phyloP scores from a whole-genome alignment of 441 rosid species.

The Mallotus repandus region DNA sequence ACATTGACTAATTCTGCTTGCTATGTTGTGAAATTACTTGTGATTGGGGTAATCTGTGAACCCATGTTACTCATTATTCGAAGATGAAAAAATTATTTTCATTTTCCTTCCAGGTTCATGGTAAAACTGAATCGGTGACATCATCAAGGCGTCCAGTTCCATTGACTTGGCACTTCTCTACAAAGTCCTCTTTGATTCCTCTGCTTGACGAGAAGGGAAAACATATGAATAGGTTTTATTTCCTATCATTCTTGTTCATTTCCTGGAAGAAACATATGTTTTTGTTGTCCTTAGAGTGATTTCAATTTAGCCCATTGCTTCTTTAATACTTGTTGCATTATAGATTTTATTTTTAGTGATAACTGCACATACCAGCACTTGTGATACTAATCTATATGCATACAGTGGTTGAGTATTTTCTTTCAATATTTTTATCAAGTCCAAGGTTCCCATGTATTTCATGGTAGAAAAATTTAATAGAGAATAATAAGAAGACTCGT shows the following conservation, averaged over 20 bases:
- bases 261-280: neutral
- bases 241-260: conserved; percentile 9
- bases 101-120: conserved; percentile 67
- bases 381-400: neutral
- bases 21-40: conserved; percentile 12
- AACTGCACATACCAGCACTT: neutral
- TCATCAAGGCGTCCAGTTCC: conserved; percentile 94
- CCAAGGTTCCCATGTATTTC: neutral
- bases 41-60: conserved; percentile 9
- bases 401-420: neutral
- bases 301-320: neutral
- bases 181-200: conserved; percentile 61
- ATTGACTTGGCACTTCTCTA: conserved; percentile 93
- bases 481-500: neutral
- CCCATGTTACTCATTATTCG: conserved; percentile 11
- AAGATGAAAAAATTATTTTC: conserved; percentile 4
- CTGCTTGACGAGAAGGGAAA: conserved; percentile 87
- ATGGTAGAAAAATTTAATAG: neutral
- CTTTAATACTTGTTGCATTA: neutral
- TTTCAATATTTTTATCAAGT: neutral
- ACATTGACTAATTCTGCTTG: conserved; percentile 8
- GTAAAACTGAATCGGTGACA: conserved; percentile 81
- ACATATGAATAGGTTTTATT: conserved; percentile 71
- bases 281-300: neutral
- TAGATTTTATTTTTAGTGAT: neutral